phyloP scores from a whole-genome alignment of 2,329 filamentous ascomycete species.

The Neofusicoccum sp. region DNA sequence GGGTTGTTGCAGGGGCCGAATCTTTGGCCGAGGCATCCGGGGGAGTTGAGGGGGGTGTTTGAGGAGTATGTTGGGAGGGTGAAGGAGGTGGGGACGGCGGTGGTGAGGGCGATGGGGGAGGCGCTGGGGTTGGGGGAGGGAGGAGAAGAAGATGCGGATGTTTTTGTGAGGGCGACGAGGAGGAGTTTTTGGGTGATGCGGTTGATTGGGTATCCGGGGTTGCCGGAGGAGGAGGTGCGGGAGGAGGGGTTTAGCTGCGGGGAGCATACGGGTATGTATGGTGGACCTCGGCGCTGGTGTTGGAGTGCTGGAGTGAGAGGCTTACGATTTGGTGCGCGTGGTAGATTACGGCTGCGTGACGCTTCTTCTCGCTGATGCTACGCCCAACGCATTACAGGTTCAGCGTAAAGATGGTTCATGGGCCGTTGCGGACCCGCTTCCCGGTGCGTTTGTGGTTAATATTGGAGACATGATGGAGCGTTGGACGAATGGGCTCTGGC shows the following conservation, averaged over 20 bases:
- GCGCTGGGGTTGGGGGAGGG: constrained; percentile 31
- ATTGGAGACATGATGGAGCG: constrained; percentile 51
- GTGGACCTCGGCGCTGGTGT: no score
- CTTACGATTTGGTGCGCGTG: not conserved
- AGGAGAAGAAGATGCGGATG: constrained; percentile 27
- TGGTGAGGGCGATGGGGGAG: constrained; percentile 40
- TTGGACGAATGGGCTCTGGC: constrained; percentile 46
- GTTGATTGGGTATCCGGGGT: constrained; percentile 40
- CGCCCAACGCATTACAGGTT: constrained; percentile 32
- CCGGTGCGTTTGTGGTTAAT: constrained; percentile 49
- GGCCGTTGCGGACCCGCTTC: constrained; percentile 45
- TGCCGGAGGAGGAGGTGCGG: constrained; percentile 18
- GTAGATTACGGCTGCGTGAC: constrained; percentile 50
- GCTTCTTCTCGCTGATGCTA: constrained; percentile 46
- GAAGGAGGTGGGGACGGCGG: constrained; percentile 31
- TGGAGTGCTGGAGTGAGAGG: no score
- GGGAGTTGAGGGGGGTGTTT: constrained; percentile 31
- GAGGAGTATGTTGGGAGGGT: constrained; percentile 31
- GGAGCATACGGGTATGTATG: constrained; percentile 27
- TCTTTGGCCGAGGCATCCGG: constrained; percentile 40
- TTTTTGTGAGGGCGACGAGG: constrained; percentile 34
- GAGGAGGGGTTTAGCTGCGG: constrained; percentile 40
- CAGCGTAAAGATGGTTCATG: constrained; percentile 30
- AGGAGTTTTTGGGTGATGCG: constrained; percentile 42
- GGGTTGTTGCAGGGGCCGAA: constrained; percentile 42